Base-by-base conservation (phyloP, 2,329 filamentous ascomycete species). In the Lithohypha guttulata region DNA sequence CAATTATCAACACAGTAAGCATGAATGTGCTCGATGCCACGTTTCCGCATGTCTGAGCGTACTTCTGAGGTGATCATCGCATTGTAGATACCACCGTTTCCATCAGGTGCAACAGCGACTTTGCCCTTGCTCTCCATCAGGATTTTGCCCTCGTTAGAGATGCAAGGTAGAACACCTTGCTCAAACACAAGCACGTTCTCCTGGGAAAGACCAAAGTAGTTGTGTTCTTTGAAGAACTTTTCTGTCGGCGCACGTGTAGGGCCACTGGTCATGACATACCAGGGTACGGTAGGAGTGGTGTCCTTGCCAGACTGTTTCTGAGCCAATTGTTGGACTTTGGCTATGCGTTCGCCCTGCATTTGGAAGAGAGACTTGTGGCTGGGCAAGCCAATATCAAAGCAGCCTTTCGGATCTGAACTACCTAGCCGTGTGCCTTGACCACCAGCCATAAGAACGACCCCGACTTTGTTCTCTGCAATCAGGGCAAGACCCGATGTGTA, bases 241-340 rank as follows among this genome's bases (percentile, higher is more conserved):
- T 94, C 83, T n/a, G 91, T 98, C 27, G 87, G 84, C 45, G 77
- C 77, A 51, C 87, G 77, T 6, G 91, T 98, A 31, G 91, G 91
- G 3, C 91, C 91, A 55, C 85, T 94, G 54, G 91, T 98, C 91
- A 98, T 98, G 62, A 98, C 85, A 65, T 98, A 98, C 91, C 91
- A 98, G 9, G 91, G 91, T 28, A 96, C 79, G 21, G 81, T 69
- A 8, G 48, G 42, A 29, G 77, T 76, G 39, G 68, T 68, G 47
- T 62, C 61, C 50, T 71, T 71, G 42, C 73, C 73, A 39, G 75
- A 69, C 58, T 79, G 77, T 60, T 81, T 77, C 52, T 77, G 71
- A 29, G 89, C 87, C 48, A 96, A 69, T 54, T 78, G 65, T 65
- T 96, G 83, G 6, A 93, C 66, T 68, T 86, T 93, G 55, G 72